Base-by-base conservation (phyloP, 225 moss, liverwort and hornwort genomes). In the Ulota crispa region DNA sequence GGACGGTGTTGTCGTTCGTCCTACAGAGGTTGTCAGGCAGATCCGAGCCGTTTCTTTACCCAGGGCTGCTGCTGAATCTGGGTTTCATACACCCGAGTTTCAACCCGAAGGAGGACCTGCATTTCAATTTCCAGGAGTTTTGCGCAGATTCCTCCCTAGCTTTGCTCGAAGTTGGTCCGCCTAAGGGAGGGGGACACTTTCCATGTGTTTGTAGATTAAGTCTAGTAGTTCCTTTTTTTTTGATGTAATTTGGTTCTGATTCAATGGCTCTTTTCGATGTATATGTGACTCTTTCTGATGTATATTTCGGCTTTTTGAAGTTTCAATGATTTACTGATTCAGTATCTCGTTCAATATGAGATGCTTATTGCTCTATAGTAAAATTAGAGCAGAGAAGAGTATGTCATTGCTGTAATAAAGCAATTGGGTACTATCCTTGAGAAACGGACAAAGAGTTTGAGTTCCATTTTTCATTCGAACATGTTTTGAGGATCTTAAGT, bases 1-100 rank as follows among this genome's bases (percentile, higher is more conserved):
- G 85, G 90, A 88, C 69, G 85, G 90, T 60, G 69, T 90, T 64
- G 68, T 82, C 10, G 27, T 88, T 13, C 70, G 79, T 0, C 88
- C 86, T 7, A 70, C 81, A 12, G 68, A 81, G n/a, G 67, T 43
- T 8, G 80, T 75, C 1, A 80, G 62, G 83, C 68, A 72, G 53
- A 80, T 74, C 5, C 85, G 23, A 59, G 28, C 64, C 24, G 12
- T 50, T 12, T 23, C 52, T 31, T 62, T 47, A 3, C 47, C 72
- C 16, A 55, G 32, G 27, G 53, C 9, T n/a, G n/a, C n/a, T n/a
- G n/a, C n/a, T 28, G 83, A 81, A 27, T 67, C 85, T 7, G 81
- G 64, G 41, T 66, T 45, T 7, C 56, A 68, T 23, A 55, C 70
- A 6, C 84, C 78, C 20, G 80, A 86, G 13, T 86, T 71, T 63